These are phyloP conservation scores for Xylaria nigripes DNA, from an alignment of 495 filamentous ascomycete genomes.

Conservation along the genomic window DNA sequence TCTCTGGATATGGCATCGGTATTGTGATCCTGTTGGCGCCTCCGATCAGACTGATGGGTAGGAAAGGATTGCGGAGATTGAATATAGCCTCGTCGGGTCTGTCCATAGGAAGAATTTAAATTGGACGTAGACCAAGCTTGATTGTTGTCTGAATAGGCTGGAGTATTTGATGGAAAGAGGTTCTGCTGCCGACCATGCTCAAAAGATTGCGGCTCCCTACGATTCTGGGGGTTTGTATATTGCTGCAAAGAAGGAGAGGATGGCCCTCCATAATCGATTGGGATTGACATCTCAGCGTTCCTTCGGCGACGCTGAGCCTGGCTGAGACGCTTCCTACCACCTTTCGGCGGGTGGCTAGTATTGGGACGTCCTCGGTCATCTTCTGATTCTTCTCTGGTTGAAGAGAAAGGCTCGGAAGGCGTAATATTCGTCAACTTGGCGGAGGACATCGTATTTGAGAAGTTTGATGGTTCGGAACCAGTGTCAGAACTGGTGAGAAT, in stretches of 20 bases:
- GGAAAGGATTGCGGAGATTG: neutral
- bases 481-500: constrained; percentile 31
- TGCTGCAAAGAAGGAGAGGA: constrained; percentile 14
- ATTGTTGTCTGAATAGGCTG: neutral
- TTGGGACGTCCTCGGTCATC: constrained; percentile 1
- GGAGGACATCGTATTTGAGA: constrained; percentile 5
- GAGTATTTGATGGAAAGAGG: constrained; percentile 9
- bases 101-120: neutral
- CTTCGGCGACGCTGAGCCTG: constrained; percentile 49
- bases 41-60: constrained; percentile 13
- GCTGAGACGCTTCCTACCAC: constrained; percentile 40
- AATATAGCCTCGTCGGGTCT: neutral
- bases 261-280: constrained; percentile 36
- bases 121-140: neutral
- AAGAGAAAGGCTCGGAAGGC: neutral
- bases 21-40: constrained; percentile 9
- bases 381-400: neutral
- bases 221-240: constrained; percentile 17
- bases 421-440: no score
- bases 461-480: constrained; percentile 14
- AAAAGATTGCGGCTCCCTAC: constrained; percentile 13
- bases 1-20: constrained; percentile 11
- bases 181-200: constrained; percentile 14
- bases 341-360: constrained; percentile 10
- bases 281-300: constrained; percentile 44